Conservation (phyloP, 2,329 filamentous ascomycete species). For the Epichloe uncinata region DNA sequence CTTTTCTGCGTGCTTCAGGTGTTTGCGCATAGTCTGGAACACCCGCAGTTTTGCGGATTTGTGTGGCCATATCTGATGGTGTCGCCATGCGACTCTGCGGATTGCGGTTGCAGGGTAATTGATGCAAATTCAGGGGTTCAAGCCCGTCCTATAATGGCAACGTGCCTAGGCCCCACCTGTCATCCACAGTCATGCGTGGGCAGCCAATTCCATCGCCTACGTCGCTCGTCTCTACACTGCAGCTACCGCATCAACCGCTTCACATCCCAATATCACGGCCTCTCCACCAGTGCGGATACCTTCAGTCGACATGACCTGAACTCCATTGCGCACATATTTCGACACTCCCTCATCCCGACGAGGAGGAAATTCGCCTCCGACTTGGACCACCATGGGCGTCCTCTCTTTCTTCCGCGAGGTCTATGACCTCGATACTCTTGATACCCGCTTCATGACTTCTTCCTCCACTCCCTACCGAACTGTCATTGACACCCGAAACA, state of each 20-base stretch:
- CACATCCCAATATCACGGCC: neutral
- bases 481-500: constrained; percentile 36
- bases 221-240: no score
- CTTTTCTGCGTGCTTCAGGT: no score
- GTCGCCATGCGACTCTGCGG: no score
- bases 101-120: no score
- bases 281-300: neutral
- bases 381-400: constrained; percentile 25
- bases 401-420: constrained; percentile 34
- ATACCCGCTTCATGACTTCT: constrained; percentile 52
- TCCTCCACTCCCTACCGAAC: constrained; percentile 53
- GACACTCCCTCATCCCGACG: neutral
- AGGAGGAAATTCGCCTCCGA: neutral
- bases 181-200: no score
- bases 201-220: neutral
- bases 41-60: no score
- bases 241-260: neutral
- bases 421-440: constrained; percentile 52
- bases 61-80: no score
- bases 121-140: no score
- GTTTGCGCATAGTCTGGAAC: no score
- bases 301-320: neutral
- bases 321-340: neutral
- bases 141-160: no score
- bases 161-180: no score